Percentiles rank a stretch among this genome's conserved stretches.
Conservation (phyloP, 1,284 basidiomycete genomes). For the Rhodotorula sp. region DNA sequence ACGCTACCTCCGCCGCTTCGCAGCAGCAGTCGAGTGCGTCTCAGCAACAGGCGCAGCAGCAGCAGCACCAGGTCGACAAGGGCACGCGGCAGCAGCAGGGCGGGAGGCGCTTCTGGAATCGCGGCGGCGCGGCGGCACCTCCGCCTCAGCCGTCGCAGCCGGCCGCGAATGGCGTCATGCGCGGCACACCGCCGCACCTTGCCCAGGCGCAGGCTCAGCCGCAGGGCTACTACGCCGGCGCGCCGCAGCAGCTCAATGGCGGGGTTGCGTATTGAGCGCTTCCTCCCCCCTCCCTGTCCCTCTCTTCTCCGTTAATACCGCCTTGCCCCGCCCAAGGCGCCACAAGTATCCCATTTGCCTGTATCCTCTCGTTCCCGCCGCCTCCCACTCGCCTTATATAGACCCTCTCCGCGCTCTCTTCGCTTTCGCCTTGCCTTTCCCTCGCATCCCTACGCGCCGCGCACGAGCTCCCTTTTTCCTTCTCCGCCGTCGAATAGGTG, state of each 20-base stretch:
- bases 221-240: neutral
- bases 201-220: neutral
- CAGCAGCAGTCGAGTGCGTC: slow-evolving; percentile 1
- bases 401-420: neutral
- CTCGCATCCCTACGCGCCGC: slow-evolving; percentile 7
- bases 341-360: neutral
- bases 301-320: neutral
- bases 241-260: neutral
- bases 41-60: neutral
- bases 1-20: neutral
- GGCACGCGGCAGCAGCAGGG: slow-evolving; percentile 12
- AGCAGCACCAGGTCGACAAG: neutral
- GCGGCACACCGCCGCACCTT: neutral
- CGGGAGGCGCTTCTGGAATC: slow-evolving; percentile 20
- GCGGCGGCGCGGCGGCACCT: neutral
- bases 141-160: neutral
- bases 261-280: slow-evolving; percentile 1
- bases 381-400: neutral
- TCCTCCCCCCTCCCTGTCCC: neutral
- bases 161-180: neutral
- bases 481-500: no score
- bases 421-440: no score
- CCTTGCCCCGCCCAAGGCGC: neutral
- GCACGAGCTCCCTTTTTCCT: slow-evolving; percentile 7
- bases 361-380: neutral